phyloP scores from a whole-genome alignment of 352 stramenopile species.

The Phytopythium mirpurense region DNA sequence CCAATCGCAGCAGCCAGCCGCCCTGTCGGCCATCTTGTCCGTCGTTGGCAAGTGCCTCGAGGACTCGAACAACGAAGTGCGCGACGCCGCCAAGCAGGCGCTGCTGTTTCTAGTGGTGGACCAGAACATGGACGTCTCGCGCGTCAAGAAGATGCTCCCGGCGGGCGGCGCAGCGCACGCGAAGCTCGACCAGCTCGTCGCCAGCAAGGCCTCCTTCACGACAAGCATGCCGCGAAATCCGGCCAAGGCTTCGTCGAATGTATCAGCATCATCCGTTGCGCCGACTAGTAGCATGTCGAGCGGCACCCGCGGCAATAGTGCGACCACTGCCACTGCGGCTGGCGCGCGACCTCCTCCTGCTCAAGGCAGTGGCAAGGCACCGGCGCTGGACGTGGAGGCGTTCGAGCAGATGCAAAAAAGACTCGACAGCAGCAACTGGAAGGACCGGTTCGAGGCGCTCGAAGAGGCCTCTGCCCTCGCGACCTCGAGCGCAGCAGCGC shows the following conservation, averaged over 20 bases:
- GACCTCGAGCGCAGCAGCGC: background rate
- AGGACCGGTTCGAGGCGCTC: constrained; percentile 67
- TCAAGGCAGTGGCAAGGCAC: background rate
- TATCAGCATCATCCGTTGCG: background rate
- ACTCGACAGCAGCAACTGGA: constrained; percentile 75
- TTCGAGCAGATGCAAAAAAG: constrained; percentile 35
- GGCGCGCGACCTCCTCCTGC: background rate
- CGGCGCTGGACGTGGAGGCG: constrained; percentile 26
- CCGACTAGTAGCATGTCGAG: background rate
- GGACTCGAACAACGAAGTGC: constrained; percentile 76
- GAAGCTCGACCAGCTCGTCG: constrained; percentile 48
- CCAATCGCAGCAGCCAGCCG: background rate
- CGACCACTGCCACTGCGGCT: background rate
- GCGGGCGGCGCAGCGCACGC: constrained; percentile 18
- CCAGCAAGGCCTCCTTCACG: constrained; percentile 18
- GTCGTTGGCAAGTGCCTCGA: constrained; percentile 60
- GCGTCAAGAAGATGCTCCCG: constrained; percentile 54
- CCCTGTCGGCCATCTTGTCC: constrained; percentile 19
- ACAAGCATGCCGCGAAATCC: constrained; percentile 11
- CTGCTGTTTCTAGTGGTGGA: constrained; percentile 41
- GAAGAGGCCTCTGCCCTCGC: constrained; percentile 16
- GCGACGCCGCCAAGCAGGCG: constrained; percentile 56
- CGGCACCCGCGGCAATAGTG: background rate
- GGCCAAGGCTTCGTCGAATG: background rate
- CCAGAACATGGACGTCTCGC: constrained; percentile 30